Evolutionary conservation across 139 green algal genomes (phyloP).

Genomic region (Limnomonas spitsbergensis): DNA sequence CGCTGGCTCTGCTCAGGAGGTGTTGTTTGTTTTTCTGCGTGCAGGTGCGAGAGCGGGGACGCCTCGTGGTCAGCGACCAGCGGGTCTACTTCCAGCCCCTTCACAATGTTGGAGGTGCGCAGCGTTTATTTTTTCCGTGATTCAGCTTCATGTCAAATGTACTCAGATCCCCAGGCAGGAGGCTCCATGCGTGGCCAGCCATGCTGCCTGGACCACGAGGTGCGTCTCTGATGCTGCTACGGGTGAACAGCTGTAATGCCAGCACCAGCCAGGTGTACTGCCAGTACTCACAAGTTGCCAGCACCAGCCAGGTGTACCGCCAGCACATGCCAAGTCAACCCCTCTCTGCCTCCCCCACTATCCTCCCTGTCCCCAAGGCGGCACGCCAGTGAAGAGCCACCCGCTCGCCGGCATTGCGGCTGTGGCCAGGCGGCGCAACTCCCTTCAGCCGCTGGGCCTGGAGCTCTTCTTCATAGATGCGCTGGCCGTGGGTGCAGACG

Average conservation of each 20-base stretch:
- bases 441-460: conserved; percentile 59
- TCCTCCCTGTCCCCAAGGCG: conserved; percentile 52
- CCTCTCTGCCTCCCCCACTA: no score
- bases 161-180: not conserved
- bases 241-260: no score
- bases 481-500: not conserved
- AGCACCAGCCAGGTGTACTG: no score
- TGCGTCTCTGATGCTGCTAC: no score
- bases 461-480: conserved; percentile 71
- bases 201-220: no score
- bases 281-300: no score
- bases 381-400: conserved; percentile 56
- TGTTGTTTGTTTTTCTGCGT: not conserved
- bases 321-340: no score
- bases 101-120: conserved; percentile 64
- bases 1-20: not conserved
- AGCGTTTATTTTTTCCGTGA: no score
- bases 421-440: conserved; percentile 64
- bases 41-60: conserved; percentile 63
- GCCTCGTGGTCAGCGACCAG: conserved; percentile 68
- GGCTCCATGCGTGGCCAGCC: no score
- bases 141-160: no score
- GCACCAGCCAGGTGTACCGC: no score
- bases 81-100: conserved; percentile 88
- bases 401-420: conserved; percentile 68